Percentiles rank a stretch among this genome's conserved stretches.
These are phyloP conservation scores for Lactuca sativa DNA, from an alignment of 129 eudicot genomes.

Conservation along the genomic window DNA sequence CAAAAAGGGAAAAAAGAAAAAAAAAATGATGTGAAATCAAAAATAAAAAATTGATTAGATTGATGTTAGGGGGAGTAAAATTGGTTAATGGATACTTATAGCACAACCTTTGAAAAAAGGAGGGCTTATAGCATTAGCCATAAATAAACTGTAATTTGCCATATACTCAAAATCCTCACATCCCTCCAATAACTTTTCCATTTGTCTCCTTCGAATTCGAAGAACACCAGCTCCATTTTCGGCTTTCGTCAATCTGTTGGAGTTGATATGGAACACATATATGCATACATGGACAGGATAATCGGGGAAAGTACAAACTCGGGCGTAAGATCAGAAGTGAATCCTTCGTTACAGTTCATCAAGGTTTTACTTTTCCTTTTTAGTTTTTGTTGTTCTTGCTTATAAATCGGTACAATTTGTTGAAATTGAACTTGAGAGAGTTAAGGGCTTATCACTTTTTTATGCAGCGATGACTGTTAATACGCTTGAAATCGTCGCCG, in stretches of 20 bases:
- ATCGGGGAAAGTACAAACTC: slow-evolving; percentile 92
- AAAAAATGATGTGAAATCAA: no score
- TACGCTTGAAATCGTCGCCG: slow-evolving; percentile 87
- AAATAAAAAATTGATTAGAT: no score
- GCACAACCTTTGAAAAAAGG: no score
- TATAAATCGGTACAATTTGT: neutral
- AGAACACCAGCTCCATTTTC: slow-evolving; percentile 13
- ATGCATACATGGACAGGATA: slow-evolving; percentile 67
- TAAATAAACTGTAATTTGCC: no score
- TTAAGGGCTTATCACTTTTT: neutral
- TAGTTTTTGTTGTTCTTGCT: neutral
- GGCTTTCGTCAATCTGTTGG: slow-evolving; percentile 9
- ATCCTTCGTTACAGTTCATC: slow-evolving; percentile 81
- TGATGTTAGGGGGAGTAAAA: no score
- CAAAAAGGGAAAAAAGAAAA: no score
- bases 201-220: slow-evolving; percentile 14
- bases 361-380: slow-evolving; percentile 42
- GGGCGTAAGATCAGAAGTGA: slow-evolving; percentile 99
- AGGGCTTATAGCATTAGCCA: no score
- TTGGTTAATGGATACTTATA: no score
- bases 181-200: slow-evolving; percentile 34
- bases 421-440: slow-evolving; percentile 17
- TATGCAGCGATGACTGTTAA: slow-evolving; percentile 90
- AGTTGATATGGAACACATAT: slow-evolving; percentile 34
- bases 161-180: slow-evolving; percentile 20